A percentile compares a stretch with the other conserved stretches of the same genome.
Conservation (phyloP, 345 rosid species). For the Carallia brachiata region DNA sequence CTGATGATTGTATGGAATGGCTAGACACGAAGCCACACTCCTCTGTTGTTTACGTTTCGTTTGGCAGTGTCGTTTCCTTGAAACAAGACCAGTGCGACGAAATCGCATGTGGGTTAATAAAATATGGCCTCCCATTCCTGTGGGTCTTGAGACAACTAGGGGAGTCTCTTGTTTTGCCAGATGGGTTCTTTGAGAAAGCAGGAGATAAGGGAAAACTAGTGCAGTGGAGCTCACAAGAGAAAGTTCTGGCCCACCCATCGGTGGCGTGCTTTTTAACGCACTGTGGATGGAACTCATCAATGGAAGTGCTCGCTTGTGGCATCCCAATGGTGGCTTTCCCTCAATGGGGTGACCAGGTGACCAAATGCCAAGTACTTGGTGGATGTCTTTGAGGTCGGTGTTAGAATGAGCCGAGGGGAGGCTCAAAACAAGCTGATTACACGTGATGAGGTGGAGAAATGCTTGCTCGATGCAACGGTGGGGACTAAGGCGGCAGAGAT, state of each 20-base stretch:
- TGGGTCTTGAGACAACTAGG: conserved; percentile 69
- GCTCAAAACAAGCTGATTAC: conserved; percentile 50
- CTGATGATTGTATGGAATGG: conserved; percentile 68
- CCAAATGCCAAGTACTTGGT: conserved; percentile 60
- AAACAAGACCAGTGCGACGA: conserved; percentile 68
- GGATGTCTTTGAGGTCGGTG: conserved; percentile 60
- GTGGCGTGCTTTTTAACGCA: conserved; percentile 70
- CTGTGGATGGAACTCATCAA: conserved; percentile 88
- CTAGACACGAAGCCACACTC: conserved; percentile 53
- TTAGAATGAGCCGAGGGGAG: conserved; percentile 66
- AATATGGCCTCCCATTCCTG: conserved; percentile 54
- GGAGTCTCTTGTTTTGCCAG: conserved; percentile 47
- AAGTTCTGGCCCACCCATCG: conserved; percentile 62
- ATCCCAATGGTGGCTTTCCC: conserved; percentile 65
- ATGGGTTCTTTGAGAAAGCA: conserved; percentile 50
- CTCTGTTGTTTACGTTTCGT: conserved; percentile 80
- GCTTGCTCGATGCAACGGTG: conserved; percentile 46
- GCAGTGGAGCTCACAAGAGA: conserved; percentile 77
- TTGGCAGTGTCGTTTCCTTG: conserved; percentile 57
- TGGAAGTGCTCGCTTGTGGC: conserved; percentile 69
- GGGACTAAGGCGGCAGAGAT: conserved; percentile 55
- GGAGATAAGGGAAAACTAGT: conserved; percentile 56
- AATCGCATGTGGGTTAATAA: conserved; percentile 57
- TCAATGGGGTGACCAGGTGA: conserved; percentile 85
- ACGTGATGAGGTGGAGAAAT: conserved; percentile 64